Evolutionary conservation across 2,329 filamentous ascomycete species (phyloP).

Genomic region (Ascochyta fabae): DNA sequence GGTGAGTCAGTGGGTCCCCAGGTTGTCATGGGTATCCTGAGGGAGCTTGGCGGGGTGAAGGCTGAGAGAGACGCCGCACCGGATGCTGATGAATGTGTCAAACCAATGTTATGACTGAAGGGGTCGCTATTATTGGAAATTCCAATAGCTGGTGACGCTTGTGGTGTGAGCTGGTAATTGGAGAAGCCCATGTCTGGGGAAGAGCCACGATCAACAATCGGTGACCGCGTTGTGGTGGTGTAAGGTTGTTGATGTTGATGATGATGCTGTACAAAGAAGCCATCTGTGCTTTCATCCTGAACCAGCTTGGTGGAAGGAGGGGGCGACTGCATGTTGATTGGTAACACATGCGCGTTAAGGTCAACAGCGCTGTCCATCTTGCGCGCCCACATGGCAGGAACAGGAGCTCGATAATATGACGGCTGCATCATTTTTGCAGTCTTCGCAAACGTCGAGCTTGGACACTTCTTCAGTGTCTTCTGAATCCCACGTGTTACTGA

Average conservation of each 20-base stretch:
- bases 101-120: conserved; percentile 33
- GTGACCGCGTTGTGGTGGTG: conserved; percentile 28
- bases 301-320: conserved; percentile 35
- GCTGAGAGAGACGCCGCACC: conserved; percentile 44
- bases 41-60: conserved; percentile 47
- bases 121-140: conserved; percentile 24
- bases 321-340: conserved; percentile 35
- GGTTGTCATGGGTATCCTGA: conserved; percentile 36
- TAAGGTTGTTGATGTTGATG: conserved; percentile 30
- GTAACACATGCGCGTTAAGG: conserved; percentile 57
- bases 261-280: conserved; percentile 25
- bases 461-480: conserved; percentile 30
- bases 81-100: conserved; percentile 23
- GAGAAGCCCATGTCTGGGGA: conserved; percentile 29
- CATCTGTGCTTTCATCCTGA: conserved; percentile 33
- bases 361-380: conserved; percentile 55
- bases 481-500: conserved; percentile 30
- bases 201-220: conserved; percentile 21
- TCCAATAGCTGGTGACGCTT: conserved; percentile 41
- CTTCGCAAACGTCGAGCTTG: conserved; percentile 49
- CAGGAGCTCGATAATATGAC: conserved; percentile 53
- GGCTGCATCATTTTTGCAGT: conserved; percentile 62
- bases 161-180: conserved; percentile 45
- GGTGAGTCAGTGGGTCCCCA: conserved; percentile 40
- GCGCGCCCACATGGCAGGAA: conserved; percentile 60